Base-by-base conservation (phyloP, 208 protist species). In the Trypanosoma avium region DNA sequence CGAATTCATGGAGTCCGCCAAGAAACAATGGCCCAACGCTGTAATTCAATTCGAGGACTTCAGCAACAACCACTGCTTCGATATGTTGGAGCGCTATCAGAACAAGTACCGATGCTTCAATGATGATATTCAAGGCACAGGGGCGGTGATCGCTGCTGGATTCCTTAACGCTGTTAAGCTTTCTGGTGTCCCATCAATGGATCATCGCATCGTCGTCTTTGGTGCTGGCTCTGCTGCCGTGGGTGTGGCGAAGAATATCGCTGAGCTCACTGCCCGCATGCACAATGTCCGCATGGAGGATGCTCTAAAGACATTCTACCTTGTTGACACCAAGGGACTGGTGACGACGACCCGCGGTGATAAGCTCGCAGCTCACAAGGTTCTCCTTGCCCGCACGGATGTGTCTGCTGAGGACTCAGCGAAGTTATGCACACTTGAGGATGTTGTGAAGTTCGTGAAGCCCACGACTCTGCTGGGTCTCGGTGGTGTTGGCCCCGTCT, bases 91-190 rank as follows among this genome's bases (percentile, higher is more conserved):
- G 38, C 66, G 78, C 29, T 98, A 97, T 74, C 71, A 85, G 27
- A 70, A 92, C 19, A 73, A 86, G 62, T 79, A 87, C 35, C 74
- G 85, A 30, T 97, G 87, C 77, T 99, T 99, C 84, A 99, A 99
- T 66, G 97, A 99, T 59, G 97, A 99, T 77, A 98, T 99, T 67
- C 97, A 98, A 75, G 96, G 93, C 67, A 99, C 97, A 30, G 96
- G 95, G 13, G 86, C 96, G 24, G 97, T 99, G 46, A 90, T 98
- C 61, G 74, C 90, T 10, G 88, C 90, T 22, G 93, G 93, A 55
- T 96, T 97, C 73, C 66, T 96, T 42, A 97, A 96, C 76, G 93
- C 93, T 26, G 69, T 95, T 30, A 77, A 87, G 55, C 29, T 49
- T 9, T 62, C 43, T 19, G 36, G 40, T 5, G 22, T 72, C 4